Percentiles rank a stretch among this genome's conserved stretches.
These are phyloP conservation scores for Inosperma sp. DNA, from an alignment of 768 basidiomycete genomes.

Conservation along the genomic window DNA sequence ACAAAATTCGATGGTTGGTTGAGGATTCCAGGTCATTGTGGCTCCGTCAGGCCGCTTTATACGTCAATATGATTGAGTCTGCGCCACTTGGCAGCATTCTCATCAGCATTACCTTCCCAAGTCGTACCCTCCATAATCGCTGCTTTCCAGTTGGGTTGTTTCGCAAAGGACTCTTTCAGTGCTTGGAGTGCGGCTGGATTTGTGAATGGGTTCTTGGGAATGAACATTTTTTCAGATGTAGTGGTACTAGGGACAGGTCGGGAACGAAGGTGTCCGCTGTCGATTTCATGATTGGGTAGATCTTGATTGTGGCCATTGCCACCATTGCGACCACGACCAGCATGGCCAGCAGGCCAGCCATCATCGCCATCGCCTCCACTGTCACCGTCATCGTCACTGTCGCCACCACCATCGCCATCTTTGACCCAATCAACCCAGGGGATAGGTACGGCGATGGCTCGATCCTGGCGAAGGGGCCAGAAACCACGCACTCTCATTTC, in stretches of 20 bases:
- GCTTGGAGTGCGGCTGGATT: conserved; percentile 9
- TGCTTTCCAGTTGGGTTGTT: conserved; percentile 17
- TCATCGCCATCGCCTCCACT: neutral
- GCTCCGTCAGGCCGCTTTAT: too few species aligned
- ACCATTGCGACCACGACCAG: neutral
- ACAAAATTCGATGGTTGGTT: too few species aligned
- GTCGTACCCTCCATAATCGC: conserved; percentile 12
- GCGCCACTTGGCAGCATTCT: conserved; percentile 15
- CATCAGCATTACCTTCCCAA: conserved; percentile 17
- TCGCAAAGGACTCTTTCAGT: conserved; percentile 11
- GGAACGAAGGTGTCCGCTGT: neutral
- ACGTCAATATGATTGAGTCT: conserved; percentile 12
- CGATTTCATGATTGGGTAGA: neutral
- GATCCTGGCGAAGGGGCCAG: conserved; percentile 1
- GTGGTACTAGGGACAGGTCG: conserved; percentile 3
- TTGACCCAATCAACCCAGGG: neutral
- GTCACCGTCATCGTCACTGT: neutral
- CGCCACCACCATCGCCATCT: neutral
- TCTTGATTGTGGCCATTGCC: neutral
- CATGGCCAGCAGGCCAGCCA: neutral
- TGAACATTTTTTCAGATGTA: conserved; percentile 13
- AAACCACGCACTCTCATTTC: conserved; percentile 8
- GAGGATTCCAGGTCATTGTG: too few species aligned
- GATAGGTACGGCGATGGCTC: conserved; percentile 7
- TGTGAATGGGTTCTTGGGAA: conserved; percentile 11